Conservation (phyloP, 768 basidiomycete species). For the Tricholoma flavovirens region DNA sequence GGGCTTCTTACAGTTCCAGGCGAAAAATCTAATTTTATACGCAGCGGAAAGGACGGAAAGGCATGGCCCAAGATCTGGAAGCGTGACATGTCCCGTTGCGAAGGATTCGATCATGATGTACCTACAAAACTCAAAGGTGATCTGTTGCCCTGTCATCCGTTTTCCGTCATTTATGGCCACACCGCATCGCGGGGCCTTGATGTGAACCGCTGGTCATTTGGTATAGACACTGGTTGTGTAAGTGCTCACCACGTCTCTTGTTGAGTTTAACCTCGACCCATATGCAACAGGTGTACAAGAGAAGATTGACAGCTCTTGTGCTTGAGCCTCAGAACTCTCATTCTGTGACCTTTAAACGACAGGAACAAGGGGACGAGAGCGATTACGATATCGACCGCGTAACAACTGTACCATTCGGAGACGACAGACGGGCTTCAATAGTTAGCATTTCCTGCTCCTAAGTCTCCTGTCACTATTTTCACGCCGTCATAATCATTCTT, state of each 20-base stretch:
- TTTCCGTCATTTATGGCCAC: conserved; percentile 85
- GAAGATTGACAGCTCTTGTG: conserved; percentile 62
- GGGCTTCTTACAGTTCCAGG: not conserved
- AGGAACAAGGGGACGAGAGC: conserved; percentile 10
- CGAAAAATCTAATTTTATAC: not conserved
- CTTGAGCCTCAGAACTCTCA: conserved; percentile 27
- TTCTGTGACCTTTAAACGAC: not conserved
- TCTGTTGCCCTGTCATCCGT: conserved; percentile 57
- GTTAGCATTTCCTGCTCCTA: conserved; percentile 43
- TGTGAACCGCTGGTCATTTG: conserved; percentile 76
- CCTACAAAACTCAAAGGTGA: conserved; percentile 17
- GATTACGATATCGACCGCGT: conserved; percentile 10
- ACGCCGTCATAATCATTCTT: not conserved
- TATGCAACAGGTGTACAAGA: conserved; percentile 46
- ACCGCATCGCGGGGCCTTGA: conserved; percentile 76
- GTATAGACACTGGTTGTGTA: conserved; percentile 86
- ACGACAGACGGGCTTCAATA: conserved; percentile 43
- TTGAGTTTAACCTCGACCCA: not conserved
- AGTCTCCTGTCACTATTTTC: not conserved
- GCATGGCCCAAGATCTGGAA: conserved; percentile 81
- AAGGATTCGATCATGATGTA: conserved; percentile 35
- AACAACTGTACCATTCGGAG: conserved; percentile 48
- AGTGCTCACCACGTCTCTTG: conserved; percentile 18
- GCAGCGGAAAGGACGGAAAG: conserved; percentile 40
- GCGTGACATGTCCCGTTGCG: conserved; percentile 52